phyloP scores from a whole-genome alignment of 2,329 filamentous ascomycete genomes.

The Aspergillus sp. region DNA sequence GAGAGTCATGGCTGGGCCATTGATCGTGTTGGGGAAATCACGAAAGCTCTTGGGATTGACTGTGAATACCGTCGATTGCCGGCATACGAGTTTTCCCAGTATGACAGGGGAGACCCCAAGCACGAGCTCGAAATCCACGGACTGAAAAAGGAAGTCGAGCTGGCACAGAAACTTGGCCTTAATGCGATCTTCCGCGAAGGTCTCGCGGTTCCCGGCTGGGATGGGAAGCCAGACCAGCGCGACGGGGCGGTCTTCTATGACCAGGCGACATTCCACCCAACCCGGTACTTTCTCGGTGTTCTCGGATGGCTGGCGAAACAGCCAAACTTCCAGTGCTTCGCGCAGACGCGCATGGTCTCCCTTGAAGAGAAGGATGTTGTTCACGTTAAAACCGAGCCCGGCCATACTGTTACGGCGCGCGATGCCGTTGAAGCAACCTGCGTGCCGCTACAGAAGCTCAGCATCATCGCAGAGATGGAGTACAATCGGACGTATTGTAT shows the following conservation, averaged over 20 bases:
- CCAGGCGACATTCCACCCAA: constrained; percentile 53
- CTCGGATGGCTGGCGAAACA: constrained; percentile 47
- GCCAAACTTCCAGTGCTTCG: constrained; percentile 49
- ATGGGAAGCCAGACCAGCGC: constrained; percentile 45
- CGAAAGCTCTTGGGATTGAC: constrained; percentile 45
- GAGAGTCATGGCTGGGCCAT: constrained; percentile 52
- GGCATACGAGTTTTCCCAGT: constrained; percentile 48
- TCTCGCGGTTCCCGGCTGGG: constrained; percentile 47
- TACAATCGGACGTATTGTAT: constrained; percentile 52
- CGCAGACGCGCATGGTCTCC: constrained; percentile 44
- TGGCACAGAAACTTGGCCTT: constrained; percentile 41
- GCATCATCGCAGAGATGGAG: constrained; percentile 48
- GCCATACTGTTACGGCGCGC: constrained; percentile 43
- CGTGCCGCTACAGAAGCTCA: constrained; percentile 51
- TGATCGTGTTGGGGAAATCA: constrained; percentile 46
- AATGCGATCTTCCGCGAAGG: constrained; percentile 33
- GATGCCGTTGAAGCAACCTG: constrained; percentile 50
- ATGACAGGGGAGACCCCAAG: constrained; percentile 34
- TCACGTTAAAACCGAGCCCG: constrained; percentile 41
- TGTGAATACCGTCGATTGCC: constrained; percentile 50
- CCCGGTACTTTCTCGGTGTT: constrained; percentile 49
- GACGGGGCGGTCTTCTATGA: constrained; percentile 42
- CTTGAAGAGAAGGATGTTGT: constrained; percentile 47
- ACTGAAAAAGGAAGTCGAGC: constrained; percentile 41
- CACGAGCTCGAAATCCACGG: constrained; percentile 42